A percentile compares a stretch with the other conserved stretches of the same genome.
These are phyloP conservation scores for Schizopora paradoxa DNA, from an alignment of 1,284 basidiomycete species.

Conservation along the genomic window DNA sequence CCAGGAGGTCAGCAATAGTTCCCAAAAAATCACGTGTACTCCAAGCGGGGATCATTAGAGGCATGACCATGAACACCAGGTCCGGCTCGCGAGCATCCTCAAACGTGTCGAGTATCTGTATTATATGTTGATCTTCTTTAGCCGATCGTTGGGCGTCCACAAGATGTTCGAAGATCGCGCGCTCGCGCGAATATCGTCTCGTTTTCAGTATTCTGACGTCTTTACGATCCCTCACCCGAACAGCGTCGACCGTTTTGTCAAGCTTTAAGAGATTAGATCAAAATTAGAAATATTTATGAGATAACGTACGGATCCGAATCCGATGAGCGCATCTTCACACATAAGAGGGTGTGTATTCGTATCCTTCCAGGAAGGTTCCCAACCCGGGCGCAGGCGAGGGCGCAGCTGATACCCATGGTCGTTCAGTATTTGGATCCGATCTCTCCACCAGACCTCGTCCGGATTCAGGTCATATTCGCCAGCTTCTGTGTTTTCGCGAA, in stretches of 20 bases:
- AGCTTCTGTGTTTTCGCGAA: too few relatives aligned
- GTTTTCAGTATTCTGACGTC: conserved; percentile 27
- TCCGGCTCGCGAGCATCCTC: conserved; percentile 18
- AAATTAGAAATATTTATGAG: neutral
- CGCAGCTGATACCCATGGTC: conserved; percentile 23
- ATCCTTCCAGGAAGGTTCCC: conserved; percentile 23
- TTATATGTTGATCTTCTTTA: conserved; percentile 28
- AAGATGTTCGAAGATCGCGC: conserved; percentile 21
- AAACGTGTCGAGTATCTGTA: conserved; percentile 30
- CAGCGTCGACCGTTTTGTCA: conserved; percentile 26
- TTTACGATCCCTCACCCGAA: conserved; percentile 21
- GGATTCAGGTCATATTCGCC: too few relatives aligned
- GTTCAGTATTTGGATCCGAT: conserved; percentile 17
- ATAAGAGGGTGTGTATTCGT: conserved; percentile 9
- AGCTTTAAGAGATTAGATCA: conserved; percentile 3
- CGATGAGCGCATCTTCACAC: conserved; percentile 20
- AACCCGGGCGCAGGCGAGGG: conserved; percentile 21
- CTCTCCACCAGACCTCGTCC: conserved; percentile 16
- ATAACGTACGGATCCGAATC: too few relatives aligned
- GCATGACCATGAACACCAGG: conserved; percentile 26
- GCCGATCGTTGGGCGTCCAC: conserved; percentile 6
- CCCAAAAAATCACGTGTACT: conserved; percentile 23
- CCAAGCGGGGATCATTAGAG: too few relatives aligned
- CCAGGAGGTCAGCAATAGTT: conserved; percentile 23
- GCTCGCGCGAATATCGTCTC: conserved; percentile 18